phyloP scores from a whole-genome alignment of 2,329 filamentous ascomycete genomes.

The Paecilomyces formosus region DNA sequence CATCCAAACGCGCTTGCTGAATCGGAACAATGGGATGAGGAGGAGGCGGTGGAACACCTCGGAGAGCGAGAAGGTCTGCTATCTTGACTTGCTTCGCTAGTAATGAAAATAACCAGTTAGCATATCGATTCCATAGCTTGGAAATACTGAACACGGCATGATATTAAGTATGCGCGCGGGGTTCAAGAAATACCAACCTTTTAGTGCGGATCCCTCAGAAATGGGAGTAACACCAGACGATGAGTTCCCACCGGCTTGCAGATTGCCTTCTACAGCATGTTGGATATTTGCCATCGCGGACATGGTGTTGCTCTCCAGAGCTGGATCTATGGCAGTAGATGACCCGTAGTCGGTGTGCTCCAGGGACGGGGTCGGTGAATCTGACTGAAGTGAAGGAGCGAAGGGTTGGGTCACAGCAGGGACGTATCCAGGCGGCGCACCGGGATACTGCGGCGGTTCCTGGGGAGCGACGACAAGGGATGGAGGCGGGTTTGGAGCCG shows the following conservation, averaged over 20 bases:
- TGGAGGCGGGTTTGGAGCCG: constrained; percentile 38
- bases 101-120: constrained; percentile 14
- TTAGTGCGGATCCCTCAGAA: constrained; percentile 39
- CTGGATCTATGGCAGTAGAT: constrained; percentile 55
- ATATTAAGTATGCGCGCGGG: background rate
- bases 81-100: constrained; percentile 62
- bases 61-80: constrained; percentile 62
- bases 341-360: constrained; percentile 50
- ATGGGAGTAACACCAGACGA: constrained; percentile 15
- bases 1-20: constrained; percentile 46
- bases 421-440: constrained; percentile 32
- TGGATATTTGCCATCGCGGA: constrained; percentile 27
- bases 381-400: constrained; percentile 29
- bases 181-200: constrained; percentile 32
- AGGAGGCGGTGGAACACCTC: constrained; percentile 51
- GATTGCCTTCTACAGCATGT: constrained; percentile 19
- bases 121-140: background rate
- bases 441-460: constrained; percentile 27
- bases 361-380: constrained; percentile 30
- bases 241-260: constrained; percentile 18
- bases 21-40: constrained; percentile 44
- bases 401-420: constrained; percentile 32
- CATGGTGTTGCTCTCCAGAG: constrained; percentile 45
- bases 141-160: background rate
- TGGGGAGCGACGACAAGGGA: constrained; percentile 34